Evolutionary conservation across 129 eudicot species (phyloP), one percentile per base, ranked within the genome.

Genomic region (Flaveria robusta): DNA sequence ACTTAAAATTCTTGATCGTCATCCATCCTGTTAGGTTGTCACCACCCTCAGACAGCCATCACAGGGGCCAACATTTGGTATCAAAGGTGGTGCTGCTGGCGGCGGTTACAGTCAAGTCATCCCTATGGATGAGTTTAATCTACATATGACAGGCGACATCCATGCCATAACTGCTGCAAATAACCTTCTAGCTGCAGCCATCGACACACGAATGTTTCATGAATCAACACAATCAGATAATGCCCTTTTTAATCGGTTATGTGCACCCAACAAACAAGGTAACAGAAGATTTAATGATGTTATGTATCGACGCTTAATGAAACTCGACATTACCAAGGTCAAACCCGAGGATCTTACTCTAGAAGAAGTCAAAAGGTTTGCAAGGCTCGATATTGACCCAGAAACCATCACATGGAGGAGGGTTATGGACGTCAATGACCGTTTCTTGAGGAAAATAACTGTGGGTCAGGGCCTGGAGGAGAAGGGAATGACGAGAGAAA

Each of bases 121-220:
- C 50, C 99, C 99, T n/a, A 95, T 95, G 99, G 99, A 95, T 47
- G 99, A 95, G 88, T 95, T 95, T 90, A 95, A 95, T 81, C 99
- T 95, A 65, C 99, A 95, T 74, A 34, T 95, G 63, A 95, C 99
- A 2, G 97, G 99, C 47, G 99, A 95, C 79, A 95, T 95, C 68
- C 99, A 95, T 71, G 99, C 97, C 31, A 95, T 95, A 83, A 95
- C 97, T 4, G 99, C 99, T 59, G 92, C 99, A 54, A 94, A 94
- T 70, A 94, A 94, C 88, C 97, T 94, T 73, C 86, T 94, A 18
- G 99, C 97, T 43, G 97, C 99, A 0, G 99, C 99, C 67, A 89
- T 91, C 31, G 99, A 91, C 76, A 83, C 97, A 12, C 79, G 99
- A 54, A 91, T 95, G 39, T 95, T 95, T 86, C 99, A 95, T 51